Base-by-base conservation (phyloP, 225 moss, liverwort and hornwort genomes). In the Antitrichia curtipendula region DNA sequence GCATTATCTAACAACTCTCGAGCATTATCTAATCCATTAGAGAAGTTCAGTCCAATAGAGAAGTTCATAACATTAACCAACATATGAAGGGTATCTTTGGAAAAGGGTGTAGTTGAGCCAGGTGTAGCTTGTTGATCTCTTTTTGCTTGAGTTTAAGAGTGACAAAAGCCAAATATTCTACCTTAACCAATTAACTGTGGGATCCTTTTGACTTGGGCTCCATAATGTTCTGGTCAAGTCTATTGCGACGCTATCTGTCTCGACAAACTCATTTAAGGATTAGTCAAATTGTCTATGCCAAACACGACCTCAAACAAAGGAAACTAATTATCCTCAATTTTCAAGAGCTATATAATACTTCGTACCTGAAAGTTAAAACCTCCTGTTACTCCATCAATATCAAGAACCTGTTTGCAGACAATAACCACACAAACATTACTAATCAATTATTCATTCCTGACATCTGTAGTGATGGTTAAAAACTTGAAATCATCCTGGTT, bases 361-460 rank as follows among this genome's bases (percentile, higher is more conserved):
- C 84, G 52, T 91, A 96, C 97, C 96, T 97, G 97, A 86, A 98
- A 98, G 89, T 98, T 98, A 82, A 96, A 98, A 76, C 98, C 98
- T 17, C 98, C 98, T 12, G 96, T 98, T 75, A 98, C 90, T 91
- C 96, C 98, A 90, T 98, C 98, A 80, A 98, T 92, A 80, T 98
- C 90, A 73, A 98, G 90, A 45, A 97, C 90, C 97, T 97, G 91
- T 43, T 78, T 23, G n/a, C 60, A 64, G 61, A 61, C 72, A 71
- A 84, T 23, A 83, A 57, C 32, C 64, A 87, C 34, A 87, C 29
- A 65, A 75, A 43, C 29, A n/a, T 11, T 19, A 74, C 68, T 54
- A 81, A 29, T 34, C n/a, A 36, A 38, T 63, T 40, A n/a, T 19
- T 73, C 82, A 36, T 52, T 91, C n/a, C 27, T 76, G 19, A n/a